These are phyloP conservation scores for Eimeria falciformis DNA, from an alignment of 169 alveolate species.

Conservation along the genomic window DNA sequence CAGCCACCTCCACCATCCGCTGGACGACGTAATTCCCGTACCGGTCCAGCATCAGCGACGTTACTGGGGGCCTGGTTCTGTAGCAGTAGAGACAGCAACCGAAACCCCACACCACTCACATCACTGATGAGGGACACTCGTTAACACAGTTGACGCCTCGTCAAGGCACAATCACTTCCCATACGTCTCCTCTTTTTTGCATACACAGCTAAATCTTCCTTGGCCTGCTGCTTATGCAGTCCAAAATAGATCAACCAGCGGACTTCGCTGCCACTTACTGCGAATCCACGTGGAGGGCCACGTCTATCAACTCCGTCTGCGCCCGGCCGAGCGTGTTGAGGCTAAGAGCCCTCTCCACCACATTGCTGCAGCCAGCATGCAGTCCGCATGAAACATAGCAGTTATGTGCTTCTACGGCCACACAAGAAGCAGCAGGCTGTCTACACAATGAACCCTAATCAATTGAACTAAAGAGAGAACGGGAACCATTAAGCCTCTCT, in stretches of 20 bases:
- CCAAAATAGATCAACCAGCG: no score
- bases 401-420: background rate
- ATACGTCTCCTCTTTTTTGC: no score
- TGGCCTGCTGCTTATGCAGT: no score
- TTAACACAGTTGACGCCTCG: no score
- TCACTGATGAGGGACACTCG: no score
- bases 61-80: constrained; percentile 41
- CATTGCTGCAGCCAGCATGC: constrained; percentile 69
- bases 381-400: background rate
- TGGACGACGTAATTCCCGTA: constrained; percentile 93
- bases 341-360: constrained; percentile 73
- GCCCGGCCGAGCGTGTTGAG: constrained; percentile 70
- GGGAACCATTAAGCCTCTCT: background rate
- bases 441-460: background rate
- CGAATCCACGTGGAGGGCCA: constrained; percentile 42
- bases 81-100: no score
- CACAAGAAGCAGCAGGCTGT: background rate
- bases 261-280: background rate
- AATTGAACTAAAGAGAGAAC: background rate
- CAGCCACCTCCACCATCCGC: constrained; percentile 85
- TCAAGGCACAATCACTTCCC: no score
- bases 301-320: constrained; percentile 57
- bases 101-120: no score
- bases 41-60: constrained; percentile 83
- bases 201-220: no score